phyloP scores from a whole-genome alignment of 495 filamentous ascomycete genomes.

The Aspergillus haitiensis region DNA sequence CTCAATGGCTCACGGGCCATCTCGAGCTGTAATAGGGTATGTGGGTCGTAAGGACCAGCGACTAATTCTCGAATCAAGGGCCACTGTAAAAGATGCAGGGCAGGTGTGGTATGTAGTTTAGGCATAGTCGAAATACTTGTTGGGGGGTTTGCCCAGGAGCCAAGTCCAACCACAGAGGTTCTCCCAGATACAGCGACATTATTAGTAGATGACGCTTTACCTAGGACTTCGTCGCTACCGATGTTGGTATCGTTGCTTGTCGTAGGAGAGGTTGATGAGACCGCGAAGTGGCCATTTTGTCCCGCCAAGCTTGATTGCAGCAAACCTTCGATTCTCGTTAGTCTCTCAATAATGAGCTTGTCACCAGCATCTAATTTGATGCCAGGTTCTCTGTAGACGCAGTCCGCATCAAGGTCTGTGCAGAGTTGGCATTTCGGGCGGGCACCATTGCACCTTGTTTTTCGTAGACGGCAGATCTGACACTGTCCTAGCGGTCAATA shows the following conservation, averaged over 20 bases:
- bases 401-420: constrained; percentile 77
- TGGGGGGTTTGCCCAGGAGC: constrained; percentile 66
- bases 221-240: constrained; percentile 62
- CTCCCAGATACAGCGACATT: constrained; percentile 47
- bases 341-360: constrained; percentile 76
- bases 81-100: constrained; percentile 76
- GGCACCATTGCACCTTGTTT: constrained; percentile 80
- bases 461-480: constrained; percentile 80
- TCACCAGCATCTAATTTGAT: constrained; percentile 87
- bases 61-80: constrained; percentile 76
- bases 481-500: constrained; percentile 49
- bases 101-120: constrained; percentile 76
- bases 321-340: constrained; percentile 73
- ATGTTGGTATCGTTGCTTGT: constrained; percentile 69
- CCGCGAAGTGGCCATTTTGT: constrained; percentile 50
- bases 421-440: constrained; percentile 82
- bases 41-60: constrained; percentile 71
- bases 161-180: constrained; percentile 64
- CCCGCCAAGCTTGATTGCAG: constrained; percentile 64
- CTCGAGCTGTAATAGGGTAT: constrained; percentile 77
- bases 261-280: constrained; percentile 60
- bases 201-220: constrained; percentile 32
- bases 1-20: constrained; percentile 73
- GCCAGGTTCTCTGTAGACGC: constrained; percentile 79
- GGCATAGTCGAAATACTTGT: constrained; percentile 83